These are phyloP conservation scores for Pseudogymnoascus sp. DNA, from an alignment of 2,329 filamentous ascomycete genomes.

Conservation along the genomic window DNA sequence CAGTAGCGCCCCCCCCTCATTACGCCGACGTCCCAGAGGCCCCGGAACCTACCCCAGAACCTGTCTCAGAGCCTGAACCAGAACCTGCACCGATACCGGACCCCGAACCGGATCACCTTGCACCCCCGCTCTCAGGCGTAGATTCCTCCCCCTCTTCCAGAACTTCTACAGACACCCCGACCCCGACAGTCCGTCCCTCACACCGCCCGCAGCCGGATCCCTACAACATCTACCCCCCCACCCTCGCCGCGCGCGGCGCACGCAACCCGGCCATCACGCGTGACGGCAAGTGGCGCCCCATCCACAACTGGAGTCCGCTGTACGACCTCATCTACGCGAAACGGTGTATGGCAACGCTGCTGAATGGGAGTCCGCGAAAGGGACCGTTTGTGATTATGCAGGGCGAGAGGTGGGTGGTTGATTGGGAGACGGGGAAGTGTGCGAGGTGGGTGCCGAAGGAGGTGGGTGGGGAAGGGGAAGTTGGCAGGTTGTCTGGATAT, in stretches of 20 bases:
- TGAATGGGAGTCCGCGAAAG: conserved; percentile 48
- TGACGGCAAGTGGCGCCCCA: conserved; percentile 46
- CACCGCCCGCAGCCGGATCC: conserved; percentile 13
- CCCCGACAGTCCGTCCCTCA: background rate
- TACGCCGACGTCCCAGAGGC: background rate
- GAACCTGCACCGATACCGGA: background rate
- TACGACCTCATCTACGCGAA: conserved; percentile 53
- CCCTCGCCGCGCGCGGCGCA: background rate
- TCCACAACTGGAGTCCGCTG: conserved; percentile 44
- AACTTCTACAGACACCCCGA: background rate
- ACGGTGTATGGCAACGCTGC: conserved; percentile 49
- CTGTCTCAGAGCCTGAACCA: background rate
- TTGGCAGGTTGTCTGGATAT: conserved; percentile 8
- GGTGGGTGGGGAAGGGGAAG: background rate
- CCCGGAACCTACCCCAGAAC: background rate
- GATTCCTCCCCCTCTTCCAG: background rate
- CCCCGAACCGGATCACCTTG: background rate
- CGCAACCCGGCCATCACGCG: conserved; percentile 24
- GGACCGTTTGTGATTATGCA: conserved; percentile 48
- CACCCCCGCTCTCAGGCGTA: background rate
- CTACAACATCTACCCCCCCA: conserved; percentile 23
- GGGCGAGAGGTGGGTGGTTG: conserved; percentile 50
- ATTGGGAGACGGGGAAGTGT: conserved; percentile 50
- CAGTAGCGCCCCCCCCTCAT: background rate
- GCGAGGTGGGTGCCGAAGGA: conserved; percentile 36